These are phyloP conservation scores for Fusarium sp. DNA, from an alignment of 2,329 filamentous ascomycete genomes.

Conservation along the genomic window DNA sequence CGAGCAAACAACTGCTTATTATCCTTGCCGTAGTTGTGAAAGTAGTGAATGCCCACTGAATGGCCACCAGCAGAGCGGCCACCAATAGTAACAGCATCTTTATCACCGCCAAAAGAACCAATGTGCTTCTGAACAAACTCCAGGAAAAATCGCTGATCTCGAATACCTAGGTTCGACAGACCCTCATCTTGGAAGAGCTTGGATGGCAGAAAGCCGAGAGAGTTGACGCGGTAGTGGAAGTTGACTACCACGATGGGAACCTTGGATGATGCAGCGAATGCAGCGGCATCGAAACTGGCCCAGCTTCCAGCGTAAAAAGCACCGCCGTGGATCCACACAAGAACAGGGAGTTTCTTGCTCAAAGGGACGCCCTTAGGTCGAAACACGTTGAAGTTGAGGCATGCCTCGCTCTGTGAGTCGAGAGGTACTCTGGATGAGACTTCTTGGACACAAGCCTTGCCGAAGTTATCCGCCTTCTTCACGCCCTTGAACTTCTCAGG, in stretches of 20 bases:
- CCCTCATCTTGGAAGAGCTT: constrained; percentile 48
- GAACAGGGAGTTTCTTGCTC: constrained; percentile 49
- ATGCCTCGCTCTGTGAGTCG: constrained; percentile 47
- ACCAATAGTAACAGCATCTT: constrained; percentile 60
- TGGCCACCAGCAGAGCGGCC: constrained; percentile 64
- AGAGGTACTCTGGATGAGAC: constrained; percentile 9
- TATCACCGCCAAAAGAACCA: constrained; percentile 62
- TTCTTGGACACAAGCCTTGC: constrained; percentile 56
- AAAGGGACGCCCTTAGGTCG: constrained; percentile 47
- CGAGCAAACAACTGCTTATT: constrained; percentile 46
- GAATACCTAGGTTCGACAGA: constrained; percentile 61
- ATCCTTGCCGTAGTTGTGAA: constrained; percentile 49
- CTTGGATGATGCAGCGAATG: constrained; percentile 45
- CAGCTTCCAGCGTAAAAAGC: constrained; percentile 48
- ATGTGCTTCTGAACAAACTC: constrained; percentile 65
- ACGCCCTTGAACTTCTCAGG: constrained; percentile 53
- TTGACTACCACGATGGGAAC: constrained; percentile 56
- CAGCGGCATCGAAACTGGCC: constrained; percentile 49
- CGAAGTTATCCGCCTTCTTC: constrained; percentile 51
- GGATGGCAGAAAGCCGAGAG: constrained; percentile 57
- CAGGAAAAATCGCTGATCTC: constrained; percentile 62
- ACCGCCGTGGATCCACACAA: constrained; percentile 55
- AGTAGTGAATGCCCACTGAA: constrained; percentile 52
- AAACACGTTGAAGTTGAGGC: constrained; percentile 54
- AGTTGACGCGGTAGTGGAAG: constrained; percentile 54